Percentiles rank a stretch among this genome's conserved stretches.
Evolutionary conservation across 345 rosid species (phyloP).

Genomic region (Rhodomyrtus tomentosa): DNA sequence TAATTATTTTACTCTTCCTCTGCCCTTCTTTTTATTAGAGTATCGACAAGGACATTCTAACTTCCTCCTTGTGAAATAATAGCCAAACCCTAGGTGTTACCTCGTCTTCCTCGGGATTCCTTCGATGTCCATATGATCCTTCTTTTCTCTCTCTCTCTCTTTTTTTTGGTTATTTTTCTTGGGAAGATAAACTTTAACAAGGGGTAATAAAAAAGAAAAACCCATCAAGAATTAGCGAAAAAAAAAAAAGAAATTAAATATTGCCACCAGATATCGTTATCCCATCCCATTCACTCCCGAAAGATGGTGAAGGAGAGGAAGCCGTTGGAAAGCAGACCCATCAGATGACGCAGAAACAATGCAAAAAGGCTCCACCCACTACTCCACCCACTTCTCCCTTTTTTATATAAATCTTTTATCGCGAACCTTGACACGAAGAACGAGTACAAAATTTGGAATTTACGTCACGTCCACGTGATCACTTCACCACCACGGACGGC

Average conservation of each 20-base stretch:
- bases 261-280: neutral
- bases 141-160: neutral
- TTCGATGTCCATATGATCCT: neutral
- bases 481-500: neutral
- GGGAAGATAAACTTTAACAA: neutral
- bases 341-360: neutral
- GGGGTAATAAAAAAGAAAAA: neutral
- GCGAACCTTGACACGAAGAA: neutral
- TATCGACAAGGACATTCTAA: neutral
- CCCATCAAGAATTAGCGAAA: neutral
- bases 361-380: neutral
- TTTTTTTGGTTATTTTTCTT: neutral
- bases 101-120: neutral
- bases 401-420: neutral
- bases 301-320: neutral
- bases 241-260: neutral
- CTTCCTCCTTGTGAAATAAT: neutral
- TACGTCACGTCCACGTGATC: neutral
- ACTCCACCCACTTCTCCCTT: neutral
- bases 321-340: neutral
- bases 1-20: neutral
- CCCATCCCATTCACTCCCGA: neutral
- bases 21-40: neutral
- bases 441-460: neutral
- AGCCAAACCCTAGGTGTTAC: neutral